Base-by-base conservation (phyloP, 1,284 basidiomycete genomes). In the Pseudozyma sp. region DNA sequence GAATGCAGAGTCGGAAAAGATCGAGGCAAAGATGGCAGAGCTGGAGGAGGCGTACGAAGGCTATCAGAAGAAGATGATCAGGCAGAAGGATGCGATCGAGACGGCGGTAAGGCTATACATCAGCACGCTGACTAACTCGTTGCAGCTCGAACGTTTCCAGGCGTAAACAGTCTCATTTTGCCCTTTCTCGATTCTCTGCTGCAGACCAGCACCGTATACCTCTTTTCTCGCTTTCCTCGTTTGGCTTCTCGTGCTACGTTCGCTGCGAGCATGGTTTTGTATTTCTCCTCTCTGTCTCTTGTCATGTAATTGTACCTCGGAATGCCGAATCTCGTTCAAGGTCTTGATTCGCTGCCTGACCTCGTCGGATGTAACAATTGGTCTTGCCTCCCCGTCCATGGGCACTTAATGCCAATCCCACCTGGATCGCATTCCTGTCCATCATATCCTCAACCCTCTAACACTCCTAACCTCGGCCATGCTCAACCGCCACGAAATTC, bases 401-500 rank as follows among this genome's bases (percentile, higher is more conserved):
- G 24, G 24, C 24, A 24, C 4, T 24, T 4, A 24, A 24, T 24
- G 24, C 24, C 24, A 4, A 24, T 24, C 4, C 14, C 35, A 3
- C 14, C 35, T 37, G 35, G 14, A 42, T 35, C 44, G 39, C 37
- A n/a, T n/a, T 5, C 7, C 11, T 16, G 13, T 8, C 39, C 34
- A 49, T 14, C 35, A 33, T 34, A 69, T 17, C 43, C 78, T 59
- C 11, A 76, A 65, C 1, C 42, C 33, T 4, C 75, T 62, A 3
- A 81, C 68, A 10, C 29, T 54, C 52, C 71, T 65, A 19, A 82
- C 81, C 50, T 82, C 81, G 39, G 53, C 54, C 52, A 80, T 67
- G 11, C 63, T 64, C n/a, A 82, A 58, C 11, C 78, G 59, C 81
- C 81, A 83, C 11, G 63, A 60, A 30, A 83, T 68, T 10, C 80